phyloP scores from a whole-genome alignment of 495 filamentous ascomycete species.

The Hyaloscypha variabilis region DNA sequence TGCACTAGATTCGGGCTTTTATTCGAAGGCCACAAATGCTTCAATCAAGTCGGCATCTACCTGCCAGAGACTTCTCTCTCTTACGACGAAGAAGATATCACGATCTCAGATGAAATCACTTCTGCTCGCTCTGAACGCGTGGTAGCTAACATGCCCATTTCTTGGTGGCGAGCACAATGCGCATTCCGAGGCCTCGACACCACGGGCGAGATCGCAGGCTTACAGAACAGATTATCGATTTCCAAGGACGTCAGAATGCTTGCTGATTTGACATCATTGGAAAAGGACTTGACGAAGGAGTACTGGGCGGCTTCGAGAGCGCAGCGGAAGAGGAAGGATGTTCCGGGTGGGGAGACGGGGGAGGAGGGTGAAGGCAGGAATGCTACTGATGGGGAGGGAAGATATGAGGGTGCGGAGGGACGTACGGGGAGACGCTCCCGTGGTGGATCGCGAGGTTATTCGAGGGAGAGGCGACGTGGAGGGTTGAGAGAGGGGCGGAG shows the following conservation, averaged over 20 bases:
- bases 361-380: too few relatives aligned
- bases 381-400: background rate
- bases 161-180: slow-evolving; percentile 2
- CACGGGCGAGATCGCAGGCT: background rate
- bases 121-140: background rate
- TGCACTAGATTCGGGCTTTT: background rate
- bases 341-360: background rate
- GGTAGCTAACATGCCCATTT: background rate
- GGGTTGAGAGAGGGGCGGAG: too few relatives aligned
- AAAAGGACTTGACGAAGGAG: too few relatives aligned
- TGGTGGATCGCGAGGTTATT: background rate
- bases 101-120: background rate
- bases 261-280: too few relatives aligned
- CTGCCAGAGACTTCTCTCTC: background rate
- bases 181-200: background rate
- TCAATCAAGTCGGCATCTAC: background rate
- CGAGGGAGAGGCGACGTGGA: too few relatives aligned
- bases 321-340: background rate
- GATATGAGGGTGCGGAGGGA: background rate
- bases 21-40: background rate
- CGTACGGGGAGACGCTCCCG: background rate
- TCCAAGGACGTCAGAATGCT: too few relatives aligned
- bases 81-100: background rate
- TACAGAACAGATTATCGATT: background rate
- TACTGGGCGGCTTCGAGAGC: too few relatives aligned